Base-by-base conservation (phyloP, 768 basidiomycete species). In the Amanita pallidorosea region DNA sequence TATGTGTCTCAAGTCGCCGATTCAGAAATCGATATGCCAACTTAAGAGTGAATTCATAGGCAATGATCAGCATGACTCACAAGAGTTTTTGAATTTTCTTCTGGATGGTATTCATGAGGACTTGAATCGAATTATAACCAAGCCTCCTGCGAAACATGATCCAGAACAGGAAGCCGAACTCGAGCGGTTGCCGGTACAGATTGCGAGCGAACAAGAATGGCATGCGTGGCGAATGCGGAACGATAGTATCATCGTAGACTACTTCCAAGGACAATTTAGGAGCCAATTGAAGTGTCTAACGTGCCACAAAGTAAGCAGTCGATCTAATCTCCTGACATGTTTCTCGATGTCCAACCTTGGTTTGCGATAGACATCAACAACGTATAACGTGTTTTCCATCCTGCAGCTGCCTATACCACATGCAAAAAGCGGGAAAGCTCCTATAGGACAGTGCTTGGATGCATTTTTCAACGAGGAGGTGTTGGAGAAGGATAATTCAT, bases 221-320 rank as follows among this genome's bases (percentile, higher is more conserved):
- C 73, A 80, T 54, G 77, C 85, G 35, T 98, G 96, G 74, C 80
- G 80, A 63, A 80, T 80, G 70, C 77, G 89, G 51, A 92, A 97
- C 61, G 91, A 99, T 63, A 91, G 88, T 59, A 67, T 98, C 49
- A 85, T 99, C 48, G 96, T 98, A 25, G 94, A 97, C 66, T 88
- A 85, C 61, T 97, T 99, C 72, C 95, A 98, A 67, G 95, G 95
- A 9, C 96, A 98, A 65, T 97, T 96, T 65, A 74, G 90, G 55
- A 97, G 86, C 67, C 75, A 83, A 49, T 65, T 99, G 67, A 79
- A 88, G 59, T 99, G 95, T 65, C 61, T 92, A 62, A 95, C 87
- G 4, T 99, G 95, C 63, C 74, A 81, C 55, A 88, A 89, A 66
- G 94, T 93, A 54, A 54, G 69, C 65, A 34, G 17, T 40, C 51